phyloP scores from a whole-genome alignment of 2,329 filamentous ascomycete genomes.

The Metarhizium rileyi region DNA sequence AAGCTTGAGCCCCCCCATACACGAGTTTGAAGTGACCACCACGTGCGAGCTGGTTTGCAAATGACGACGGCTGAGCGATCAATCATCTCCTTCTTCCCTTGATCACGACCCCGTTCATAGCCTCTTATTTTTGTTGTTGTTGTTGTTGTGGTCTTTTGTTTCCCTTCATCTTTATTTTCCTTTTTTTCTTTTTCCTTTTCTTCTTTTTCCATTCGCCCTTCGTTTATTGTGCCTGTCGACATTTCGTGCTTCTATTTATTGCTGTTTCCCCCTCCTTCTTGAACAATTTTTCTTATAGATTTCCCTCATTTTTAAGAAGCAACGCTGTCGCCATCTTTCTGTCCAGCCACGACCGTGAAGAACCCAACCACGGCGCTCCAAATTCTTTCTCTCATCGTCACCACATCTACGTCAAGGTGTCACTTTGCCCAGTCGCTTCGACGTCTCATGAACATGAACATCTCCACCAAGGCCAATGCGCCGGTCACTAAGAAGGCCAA shows the following conservation, averaged over 20 bases:
- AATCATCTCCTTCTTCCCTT: background rate
- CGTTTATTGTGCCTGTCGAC: background rate
- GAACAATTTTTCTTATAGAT: background rate
- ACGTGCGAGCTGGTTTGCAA: background rate
- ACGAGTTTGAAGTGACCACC: too few relatives aligned
- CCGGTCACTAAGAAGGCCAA: constrained; percentile 56
- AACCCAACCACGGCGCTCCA: background rate
- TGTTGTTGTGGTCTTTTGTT: too few relatives aligned
- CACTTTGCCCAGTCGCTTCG: background rate
- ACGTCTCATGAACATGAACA: background rate
- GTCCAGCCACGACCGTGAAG: background rate
- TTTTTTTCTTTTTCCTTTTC: background rate
- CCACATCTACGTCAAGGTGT: background rate
- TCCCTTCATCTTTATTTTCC: too few relatives aligned
- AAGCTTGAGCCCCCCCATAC: too few relatives aligned
- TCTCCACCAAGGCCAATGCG: background rate
- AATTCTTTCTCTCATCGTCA: background rate
- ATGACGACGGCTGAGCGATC: too few relatives aligned
- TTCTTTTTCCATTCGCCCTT: background rate
- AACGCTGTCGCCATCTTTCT: background rate
- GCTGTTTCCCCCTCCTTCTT: background rate
- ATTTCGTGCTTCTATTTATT: background rate
- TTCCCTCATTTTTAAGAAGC: background rate
- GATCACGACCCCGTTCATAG: background rate
- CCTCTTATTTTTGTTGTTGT: background rate